A percentile compares a stretch with the other conserved stretches of the same genome.
Evolutionary conservation across 2,329 filamentous ascomycete genomes (phyloP).

Genomic region (Cucurbitaria berberidis): DNA sequence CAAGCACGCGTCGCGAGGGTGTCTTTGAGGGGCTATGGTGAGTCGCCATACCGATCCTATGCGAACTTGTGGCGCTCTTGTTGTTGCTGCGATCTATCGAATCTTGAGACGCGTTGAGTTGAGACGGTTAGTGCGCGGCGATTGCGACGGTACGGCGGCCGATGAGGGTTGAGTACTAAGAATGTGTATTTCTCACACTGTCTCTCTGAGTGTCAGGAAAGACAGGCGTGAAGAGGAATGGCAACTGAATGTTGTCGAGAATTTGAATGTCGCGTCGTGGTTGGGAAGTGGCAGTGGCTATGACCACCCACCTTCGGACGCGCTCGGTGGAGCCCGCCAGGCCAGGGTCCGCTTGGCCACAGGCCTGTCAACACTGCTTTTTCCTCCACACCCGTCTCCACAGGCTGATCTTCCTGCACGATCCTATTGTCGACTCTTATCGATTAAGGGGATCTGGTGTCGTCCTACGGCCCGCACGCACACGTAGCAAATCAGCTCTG

Average conservation of each 20-base stretch:
- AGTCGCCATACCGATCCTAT: conserved; percentile 31
- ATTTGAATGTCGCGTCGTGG: conserved; percentile 30
- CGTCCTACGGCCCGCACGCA: not conserved
- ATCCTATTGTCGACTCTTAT: not conserved
- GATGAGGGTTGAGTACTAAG: not conserved
- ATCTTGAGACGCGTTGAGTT: conserved; percentile 29
- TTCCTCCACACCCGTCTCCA: conserved; percentile 1
- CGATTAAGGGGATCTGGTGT: not conserved
- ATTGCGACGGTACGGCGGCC: conserved; percentile 1
- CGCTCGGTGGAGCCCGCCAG: conserved; percentile 16
- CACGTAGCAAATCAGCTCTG: not conserved
- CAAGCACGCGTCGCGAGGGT: conserved; percentile 43
- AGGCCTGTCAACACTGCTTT: not conserved
- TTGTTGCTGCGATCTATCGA: conserved; percentile 16
- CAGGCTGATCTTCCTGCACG: not conserved
- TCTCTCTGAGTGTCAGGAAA: conserved; percentile 2
- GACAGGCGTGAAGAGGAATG: conserved; percentile 7
- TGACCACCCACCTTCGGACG: conserved; percentile 17
- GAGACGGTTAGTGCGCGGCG: conserved; percentile 12
- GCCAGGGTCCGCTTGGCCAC: conserved; percentile 20
- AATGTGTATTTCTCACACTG: conserved; percentile 6
- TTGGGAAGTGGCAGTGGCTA: conserved; percentile 24
- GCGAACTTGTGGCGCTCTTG: conserved; percentile 32
- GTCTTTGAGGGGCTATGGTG: conserved; percentile 36
- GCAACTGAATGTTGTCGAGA: conserved; percentile 16